phyloP scores from a whole-genome alignment of 192 early-diverging fungal species.

The Backusella australiensis region DNA sequence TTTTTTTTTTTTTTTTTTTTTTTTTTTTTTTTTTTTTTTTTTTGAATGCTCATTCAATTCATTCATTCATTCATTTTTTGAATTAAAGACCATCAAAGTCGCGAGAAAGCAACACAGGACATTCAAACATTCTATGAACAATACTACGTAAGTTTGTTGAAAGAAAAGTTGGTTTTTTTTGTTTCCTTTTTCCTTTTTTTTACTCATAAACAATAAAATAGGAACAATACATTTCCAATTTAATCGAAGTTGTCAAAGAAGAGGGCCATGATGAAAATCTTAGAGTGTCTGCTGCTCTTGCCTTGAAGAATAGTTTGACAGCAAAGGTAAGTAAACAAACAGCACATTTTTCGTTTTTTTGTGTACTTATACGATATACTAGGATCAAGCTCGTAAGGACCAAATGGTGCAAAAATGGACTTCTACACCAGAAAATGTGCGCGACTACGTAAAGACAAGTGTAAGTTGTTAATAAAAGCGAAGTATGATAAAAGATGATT shows the following conservation, averaged over 20 bases:
- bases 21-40: neutral
- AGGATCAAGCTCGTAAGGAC: constrained; percentile 52
- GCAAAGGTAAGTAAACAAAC: constrained; percentile 65
- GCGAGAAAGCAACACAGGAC: constrained; percentile 77
- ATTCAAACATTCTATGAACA: constrained; percentile 72
- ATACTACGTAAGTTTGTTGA: constrained; percentile 77
- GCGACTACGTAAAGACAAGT: constrained; percentile 66
- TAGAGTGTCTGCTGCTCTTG: constrained; percentile 83
- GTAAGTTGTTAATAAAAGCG: neutral
- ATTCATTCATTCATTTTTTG: constrained; percentile 3
- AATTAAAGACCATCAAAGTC: constrained; percentile 63
- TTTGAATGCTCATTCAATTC: neutral
- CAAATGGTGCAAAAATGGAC: constrained; percentile 68
- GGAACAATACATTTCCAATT: constrained; percentile 73
- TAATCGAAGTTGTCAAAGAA: constrained; percentile 67
- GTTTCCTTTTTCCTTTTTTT: constrained; percentile 5
- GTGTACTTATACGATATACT: neutral
- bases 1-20: neutral
- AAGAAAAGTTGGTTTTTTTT: neutral
- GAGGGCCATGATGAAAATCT: constrained; percentile 50
- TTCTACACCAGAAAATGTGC: constrained; percentile 49
- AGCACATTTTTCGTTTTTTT: neutral
- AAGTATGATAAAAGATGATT: neutral
- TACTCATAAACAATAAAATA: constrained; percentile 54
- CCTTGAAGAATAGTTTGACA: constrained; percentile 89